phyloP scores from a whole-genome alignment of 2,329 filamentous ascomycete species.

The Ilyonectria sp. region DNA sequence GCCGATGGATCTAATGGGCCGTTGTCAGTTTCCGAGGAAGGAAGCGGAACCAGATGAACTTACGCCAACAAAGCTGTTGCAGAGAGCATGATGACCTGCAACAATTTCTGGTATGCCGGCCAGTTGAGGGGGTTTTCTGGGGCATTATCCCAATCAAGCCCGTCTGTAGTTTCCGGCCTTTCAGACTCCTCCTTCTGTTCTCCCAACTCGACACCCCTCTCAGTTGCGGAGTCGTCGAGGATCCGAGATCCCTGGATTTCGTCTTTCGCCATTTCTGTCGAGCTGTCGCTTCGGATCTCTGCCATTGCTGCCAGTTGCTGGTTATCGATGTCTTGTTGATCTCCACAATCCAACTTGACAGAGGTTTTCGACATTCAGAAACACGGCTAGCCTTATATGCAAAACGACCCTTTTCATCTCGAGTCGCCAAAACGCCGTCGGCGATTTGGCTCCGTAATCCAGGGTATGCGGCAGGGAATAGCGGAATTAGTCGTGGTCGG shows the following conservation, averaged over 20 bases:
- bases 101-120: constrained; percentile 58
- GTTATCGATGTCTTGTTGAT: neutral
- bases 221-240: constrained; percentile 33
- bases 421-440: neutral
- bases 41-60: constrained; percentile 32
- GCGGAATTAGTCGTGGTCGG: neutral
- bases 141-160: constrained; percentile 55
- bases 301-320: constrained; percentile 20
- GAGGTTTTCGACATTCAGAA: neutral
- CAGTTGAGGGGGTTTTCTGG: constrained; percentile 68
- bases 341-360: neutral
- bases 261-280: constrained; percentile 18
- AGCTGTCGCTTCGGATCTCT: constrained; percentile 10
- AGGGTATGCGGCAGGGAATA: neutral
- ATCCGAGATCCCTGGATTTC: neutral
- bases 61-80: constrained; percentile 60
- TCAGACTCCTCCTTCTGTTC: constrained; percentile 23
- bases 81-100: constrained; percentile 56
- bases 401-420: neutral
- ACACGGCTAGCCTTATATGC: neutral
- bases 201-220: constrained; percentile 51
- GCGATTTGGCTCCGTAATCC: constrained; percentile 11
- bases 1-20: constrained; percentile 62
- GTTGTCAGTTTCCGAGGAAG: neutral
- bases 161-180: neutral